These are phyloP conservation scores for Epichloe typhina DNA, from an alignment of 2,329 filamentous ascomycete species.

Conservation along the genomic window DNA sequence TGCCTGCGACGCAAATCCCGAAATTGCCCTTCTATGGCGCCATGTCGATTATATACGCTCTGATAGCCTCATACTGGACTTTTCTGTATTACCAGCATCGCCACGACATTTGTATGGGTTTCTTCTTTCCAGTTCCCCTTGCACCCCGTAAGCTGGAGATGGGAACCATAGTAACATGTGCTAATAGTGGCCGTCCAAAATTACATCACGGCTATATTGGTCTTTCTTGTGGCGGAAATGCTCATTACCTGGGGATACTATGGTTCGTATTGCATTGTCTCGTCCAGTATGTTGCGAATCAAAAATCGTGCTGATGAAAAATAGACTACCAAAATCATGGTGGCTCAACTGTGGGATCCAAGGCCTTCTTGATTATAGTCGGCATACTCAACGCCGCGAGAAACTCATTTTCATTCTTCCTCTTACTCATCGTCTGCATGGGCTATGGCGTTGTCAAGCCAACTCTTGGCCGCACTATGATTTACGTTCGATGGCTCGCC, in stretches of 20 bases:
- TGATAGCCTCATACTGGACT: constrained; percentile 74
- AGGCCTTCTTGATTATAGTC: constrained; percentile 81
- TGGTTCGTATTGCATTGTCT: constrained; percentile 35
- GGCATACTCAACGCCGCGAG: constrained; percentile 83
- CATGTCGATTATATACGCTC: constrained; percentile 83
- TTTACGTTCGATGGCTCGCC: constrained; percentile 81
- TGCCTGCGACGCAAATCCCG: constrained; percentile 87
- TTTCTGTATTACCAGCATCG: constrained; percentile 93
- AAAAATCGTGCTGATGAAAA: constrained; percentile 19
- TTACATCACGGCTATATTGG: constrained; percentile 93
- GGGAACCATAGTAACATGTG: not conserved
- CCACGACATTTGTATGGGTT: constrained; percentile 63
- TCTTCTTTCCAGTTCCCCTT: not conserved
- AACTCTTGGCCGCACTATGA: constrained; percentile 83
- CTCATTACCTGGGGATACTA: constrained; percentile 99
- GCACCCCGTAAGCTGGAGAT: constrained; percentile 3
- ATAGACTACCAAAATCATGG: constrained; percentile 84
- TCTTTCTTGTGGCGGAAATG: constrained; percentile 92
- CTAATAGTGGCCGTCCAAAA: constrained; percentile 79
- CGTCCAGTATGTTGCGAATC: not conserved
- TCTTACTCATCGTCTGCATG: constrained; percentile 97
- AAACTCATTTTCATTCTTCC: constrained; percentile 97
- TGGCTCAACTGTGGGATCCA: constrained; percentile 70
- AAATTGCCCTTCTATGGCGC: constrained; percentile 96
- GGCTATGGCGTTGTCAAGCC: constrained; percentile 97